Conservation (phyloP, 1,284 basidiomycete species). For the Cutaneotrichosporon cavernicola region DNA sequence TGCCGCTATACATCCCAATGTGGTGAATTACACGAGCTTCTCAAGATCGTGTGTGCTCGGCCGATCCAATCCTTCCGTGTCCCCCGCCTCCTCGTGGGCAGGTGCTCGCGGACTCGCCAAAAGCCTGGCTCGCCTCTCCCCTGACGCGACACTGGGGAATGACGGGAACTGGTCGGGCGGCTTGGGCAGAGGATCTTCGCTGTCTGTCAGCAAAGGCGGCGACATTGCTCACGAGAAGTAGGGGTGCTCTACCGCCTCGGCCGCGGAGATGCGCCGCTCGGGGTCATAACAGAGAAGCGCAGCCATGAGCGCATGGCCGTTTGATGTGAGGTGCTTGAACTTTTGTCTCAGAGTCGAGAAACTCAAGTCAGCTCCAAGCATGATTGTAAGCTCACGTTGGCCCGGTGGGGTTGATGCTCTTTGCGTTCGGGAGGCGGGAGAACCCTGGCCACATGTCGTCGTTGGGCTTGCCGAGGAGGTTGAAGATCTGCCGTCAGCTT, state of each 20-base stretch:
- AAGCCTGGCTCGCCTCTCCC: slow-evolving; percentile 63
- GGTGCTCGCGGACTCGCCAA: slow-evolving; percentile 49
- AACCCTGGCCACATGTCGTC: slow-evolving; percentile 84
- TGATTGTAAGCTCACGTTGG: slow-evolving; percentile 52
- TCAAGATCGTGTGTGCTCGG: slow-evolving; percentile 42
- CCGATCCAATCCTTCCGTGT: slow-evolving; percentile 16
- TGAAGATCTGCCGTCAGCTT: slow-evolving; percentile 63
- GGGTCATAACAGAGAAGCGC: slow-evolving; percentile 87
- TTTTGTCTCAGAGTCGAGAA: slow-evolving; percentile 56
- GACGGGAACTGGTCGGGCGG: slow-evolving; percentile 96
- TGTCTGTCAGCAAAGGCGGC: slow-evolving; percentile 45
- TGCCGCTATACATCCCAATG: background rate
- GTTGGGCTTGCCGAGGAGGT: slow-evolving; percentile 84
- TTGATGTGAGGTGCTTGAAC: slow-evolving; percentile 76
- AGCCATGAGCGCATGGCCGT: slow-evolving; percentile 81
- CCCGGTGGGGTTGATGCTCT: slow-evolving; percentile 72
- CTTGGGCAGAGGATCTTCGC: slow-evolving; percentile 90
- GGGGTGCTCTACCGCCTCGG: slow-evolving; percentile 82
- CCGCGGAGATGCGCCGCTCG: slow-evolving; percentile 74
- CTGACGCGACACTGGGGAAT: slow-evolving; percentile 94
- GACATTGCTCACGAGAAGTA: slow-evolving; percentile 74
- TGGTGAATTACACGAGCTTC: slow-evolving; percentile 38
- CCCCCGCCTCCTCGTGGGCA: slow-evolving; percentile 27
- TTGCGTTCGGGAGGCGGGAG: slow-evolving; percentile 70
- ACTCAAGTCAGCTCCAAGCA: slow-evolving; percentile 30